phyloP scores from a whole-genome alignment of 2,329 filamentous ascomycete species.

The Fusarium austroafricanum region DNA sequence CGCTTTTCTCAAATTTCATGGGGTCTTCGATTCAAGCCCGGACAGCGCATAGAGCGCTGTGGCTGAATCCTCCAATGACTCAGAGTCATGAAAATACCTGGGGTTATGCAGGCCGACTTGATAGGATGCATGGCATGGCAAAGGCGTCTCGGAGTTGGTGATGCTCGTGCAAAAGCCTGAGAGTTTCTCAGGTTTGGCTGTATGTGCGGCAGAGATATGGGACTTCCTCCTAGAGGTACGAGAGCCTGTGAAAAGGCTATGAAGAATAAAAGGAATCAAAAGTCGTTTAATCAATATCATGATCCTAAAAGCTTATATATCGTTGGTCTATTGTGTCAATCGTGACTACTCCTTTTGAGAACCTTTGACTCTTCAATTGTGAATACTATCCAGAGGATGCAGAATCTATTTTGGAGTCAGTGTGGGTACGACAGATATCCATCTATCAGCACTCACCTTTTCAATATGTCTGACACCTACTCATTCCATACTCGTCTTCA shows the following conservation, averaged over 20 bases:
- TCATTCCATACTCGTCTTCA: constrained; percentile 22
- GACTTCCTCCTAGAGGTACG: constrained; percentile 43
- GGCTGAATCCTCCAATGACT: constrained; percentile 28
- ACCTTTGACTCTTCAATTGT: neutral
- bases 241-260: constrained; percentile 40
- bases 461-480: constrained; percentile 24
- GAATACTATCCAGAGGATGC: neutral
- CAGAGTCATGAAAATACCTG: constrained; percentile 39
- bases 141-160: constrained; percentile 58
- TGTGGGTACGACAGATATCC: neutral
- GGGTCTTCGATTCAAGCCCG: constrained; percentile 29
- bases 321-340: neutral
- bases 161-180: constrained; percentile 49
- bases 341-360: neutral
- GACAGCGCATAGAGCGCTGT: constrained; percentile 10
- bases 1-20: constrained; percentile 39
- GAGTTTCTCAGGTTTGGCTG: constrained; percentile 47
- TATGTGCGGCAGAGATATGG: constrained; percentile 45
- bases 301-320: constrained; percentile 4
- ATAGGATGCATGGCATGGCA: constrained; percentile 56
- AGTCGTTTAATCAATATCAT: constrained; percentile 42
- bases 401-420: neutral
- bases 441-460: neutral
- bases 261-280: constrained; percentile 45
- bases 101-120: constrained; percentile 50